Evolutionary conservation across 2,329 filamentous ascomycete genomes (phyloP).

Genomic region (Madurella fahalii): DNA sequence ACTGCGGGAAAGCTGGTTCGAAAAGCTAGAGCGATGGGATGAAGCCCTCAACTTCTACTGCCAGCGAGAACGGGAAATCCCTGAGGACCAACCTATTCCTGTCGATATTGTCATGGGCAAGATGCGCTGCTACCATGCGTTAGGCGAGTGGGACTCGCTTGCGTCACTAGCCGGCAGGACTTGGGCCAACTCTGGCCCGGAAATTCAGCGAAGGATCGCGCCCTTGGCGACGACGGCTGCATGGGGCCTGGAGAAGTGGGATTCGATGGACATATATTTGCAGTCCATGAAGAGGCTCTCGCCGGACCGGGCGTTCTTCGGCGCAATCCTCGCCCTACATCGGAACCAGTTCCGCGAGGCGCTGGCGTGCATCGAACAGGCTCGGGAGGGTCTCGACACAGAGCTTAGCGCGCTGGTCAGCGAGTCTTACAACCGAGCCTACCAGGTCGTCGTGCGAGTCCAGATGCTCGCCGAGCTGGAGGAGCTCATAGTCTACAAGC

Average conservation of each 20-base stretch:
- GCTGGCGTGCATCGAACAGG: constrained; percentile 81
- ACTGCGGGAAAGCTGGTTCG: constrained; percentile 97
- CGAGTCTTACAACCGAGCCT: constrained; percentile 96
- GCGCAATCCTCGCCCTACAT: constrained; percentile 90
- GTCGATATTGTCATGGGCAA: constrained; percentile 99
- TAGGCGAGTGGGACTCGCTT: constrained; percentile 95
- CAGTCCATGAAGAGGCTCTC: constrained; percentile 91
- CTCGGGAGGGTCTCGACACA: constrained; percentile 88
- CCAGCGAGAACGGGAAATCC: constrained; percentile 70
- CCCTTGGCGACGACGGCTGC: constrained; percentile 91
- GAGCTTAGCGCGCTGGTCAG: constrained; percentile 95
- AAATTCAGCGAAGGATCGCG: constrained; percentile 86
- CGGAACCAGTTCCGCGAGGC: constrained; percentile 94
- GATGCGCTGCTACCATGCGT: constrained; percentile 94
- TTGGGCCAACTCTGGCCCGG: constrained; percentile 83
- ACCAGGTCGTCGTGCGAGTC: constrained; percentile 94
- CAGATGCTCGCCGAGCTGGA: constrained; percentile 99
- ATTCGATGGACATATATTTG: constrained; percentile 96
- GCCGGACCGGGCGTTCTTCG: constrained; percentile 95
- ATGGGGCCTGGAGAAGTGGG: constrained; percentile 96
- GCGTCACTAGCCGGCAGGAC: constrained; percentile 86
- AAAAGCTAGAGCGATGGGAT: constrained; percentile 97
- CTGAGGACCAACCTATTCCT: constrained; percentile 53
- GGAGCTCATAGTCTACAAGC: constrained; percentile 97
- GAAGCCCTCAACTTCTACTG: constrained; percentile 92